These are phyloP conservation scores for Glarea lozoyensis DNA, from an alignment of 495 filamentous ascomycete species.

Conservation along the genomic window DNA sequence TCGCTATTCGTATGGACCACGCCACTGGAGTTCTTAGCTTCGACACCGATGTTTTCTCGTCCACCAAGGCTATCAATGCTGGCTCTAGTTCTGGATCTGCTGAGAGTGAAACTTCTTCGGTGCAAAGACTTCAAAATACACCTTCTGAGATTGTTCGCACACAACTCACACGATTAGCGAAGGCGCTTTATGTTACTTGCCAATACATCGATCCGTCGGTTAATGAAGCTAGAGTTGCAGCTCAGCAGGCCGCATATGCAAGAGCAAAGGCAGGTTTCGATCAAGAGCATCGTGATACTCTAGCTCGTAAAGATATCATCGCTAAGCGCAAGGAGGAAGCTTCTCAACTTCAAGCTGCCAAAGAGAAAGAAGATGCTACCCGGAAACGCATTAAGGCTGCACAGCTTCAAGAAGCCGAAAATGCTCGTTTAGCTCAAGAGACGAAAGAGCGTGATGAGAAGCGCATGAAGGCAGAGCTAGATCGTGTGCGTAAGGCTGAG, in stretches of 20 bases:
- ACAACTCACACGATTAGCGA: conserved; percentile 84
- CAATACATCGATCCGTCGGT: conserved; percentile 89
- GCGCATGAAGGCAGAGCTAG: conserved; percentile 80
- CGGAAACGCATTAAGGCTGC: conserved; percentile 75
- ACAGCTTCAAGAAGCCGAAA: conserved; percentile 80
- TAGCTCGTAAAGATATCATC: conserved; percentile 83
- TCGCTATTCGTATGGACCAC: conserved; percentile 93
- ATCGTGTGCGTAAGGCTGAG: conserved; percentile 86
- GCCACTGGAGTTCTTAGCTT: conserved; percentile 91
- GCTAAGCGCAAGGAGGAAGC: conserved; percentile 94
- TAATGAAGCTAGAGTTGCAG: conserved; percentile 66
- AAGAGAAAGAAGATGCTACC: conserved; percentile 86
- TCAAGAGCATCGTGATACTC: conserved; percentile 81
- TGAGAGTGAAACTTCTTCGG: conserved; percentile 73
- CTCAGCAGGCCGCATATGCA: conserved; percentile 69
- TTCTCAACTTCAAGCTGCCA: conserved; percentile 70
- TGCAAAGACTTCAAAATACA: conserved; percentile 93
- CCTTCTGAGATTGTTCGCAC: conserved; percentile 96
- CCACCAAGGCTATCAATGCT: conserved; percentile 82
- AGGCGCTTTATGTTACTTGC: conserved; percentile 84
- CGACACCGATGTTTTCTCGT: conserved; percentile 96
- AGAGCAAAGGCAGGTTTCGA: conserved; percentile 80
- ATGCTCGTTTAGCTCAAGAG: conserved; percentile 77
- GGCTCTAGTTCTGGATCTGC: conserved; percentile 82
- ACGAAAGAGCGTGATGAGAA: conserved; percentile 83